Conservation (phyloP, 805 yeast genomes). For the Hanseniaspora lachancei region DNA sequence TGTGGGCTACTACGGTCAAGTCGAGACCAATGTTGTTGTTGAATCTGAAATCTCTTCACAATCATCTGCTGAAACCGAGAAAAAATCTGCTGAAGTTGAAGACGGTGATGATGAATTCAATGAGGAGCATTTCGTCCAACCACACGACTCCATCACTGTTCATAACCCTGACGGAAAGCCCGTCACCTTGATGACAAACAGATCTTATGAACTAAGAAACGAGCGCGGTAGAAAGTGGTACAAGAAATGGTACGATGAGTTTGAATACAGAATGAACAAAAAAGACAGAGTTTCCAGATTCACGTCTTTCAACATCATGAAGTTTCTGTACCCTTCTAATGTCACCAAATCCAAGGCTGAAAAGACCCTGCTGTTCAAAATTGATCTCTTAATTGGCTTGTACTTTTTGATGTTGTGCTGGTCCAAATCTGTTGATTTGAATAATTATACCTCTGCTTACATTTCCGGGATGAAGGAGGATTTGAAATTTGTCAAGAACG, state of each 20-base stretch:
- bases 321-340: conserved; percentile 27
- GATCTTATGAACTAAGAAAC: conserved; percentile 30
- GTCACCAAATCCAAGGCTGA: conserved; percentile 32
- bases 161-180: conserved; percentile 1
- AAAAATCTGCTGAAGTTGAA: not conserved
- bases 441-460: conserved; percentile 53
- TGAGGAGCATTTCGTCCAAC: not conserved
- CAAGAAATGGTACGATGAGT: conserved; percentile 40
- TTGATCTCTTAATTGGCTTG: conserved; percentile 43
- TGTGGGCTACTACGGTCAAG: conserved; percentile 10
- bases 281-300: conserved; percentile 23
- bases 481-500: conserved; percentile 48
- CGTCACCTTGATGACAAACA: conserved; percentile 19
- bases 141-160: conserved; percentile 6
- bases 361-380: conserved; percentile 35
- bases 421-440: conserved; percentile 52
- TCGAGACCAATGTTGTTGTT: not conserved
- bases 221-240: conserved; percentile 29
- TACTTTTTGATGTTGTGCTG: conserved; percentile 51
- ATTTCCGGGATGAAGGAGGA: conserved; percentile 51
- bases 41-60: not conserved
- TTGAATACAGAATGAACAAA: conserved; percentile 34
- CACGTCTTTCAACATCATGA: conserved; percentile 20
- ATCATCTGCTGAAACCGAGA: not conserved
- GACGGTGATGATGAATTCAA: not conserved